Evolutionary conservation across 352 stramenopile genomes (phyloP).

Genomic region (Pythium monospermum): DNA sequence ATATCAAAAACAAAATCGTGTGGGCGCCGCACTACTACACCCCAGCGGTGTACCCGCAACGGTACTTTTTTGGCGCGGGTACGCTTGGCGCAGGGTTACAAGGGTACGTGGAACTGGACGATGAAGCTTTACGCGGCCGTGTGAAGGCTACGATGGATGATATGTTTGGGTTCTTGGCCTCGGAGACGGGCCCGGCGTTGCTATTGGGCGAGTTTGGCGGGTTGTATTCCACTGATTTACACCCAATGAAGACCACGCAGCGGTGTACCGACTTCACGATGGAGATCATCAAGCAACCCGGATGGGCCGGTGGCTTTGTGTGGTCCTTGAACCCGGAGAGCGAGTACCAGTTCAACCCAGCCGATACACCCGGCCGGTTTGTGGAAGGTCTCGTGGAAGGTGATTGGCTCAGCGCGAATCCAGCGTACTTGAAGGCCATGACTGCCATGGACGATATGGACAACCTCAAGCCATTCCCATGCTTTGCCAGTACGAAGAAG

Average conservation of each 20-base stretch:
- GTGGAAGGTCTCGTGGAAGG: slow-evolving; percentile 41
- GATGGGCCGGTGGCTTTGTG: slow-evolving; percentile 57
- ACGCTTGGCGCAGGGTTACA: slow-evolving; percentile 25
- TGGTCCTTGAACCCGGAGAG: slow-evolving; percentile 74
- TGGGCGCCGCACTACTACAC: slow-evolving; percentile 78
- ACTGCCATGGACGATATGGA: slow-evolving; percentile 44
- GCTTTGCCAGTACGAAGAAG: slow-evolving; percentile 34
- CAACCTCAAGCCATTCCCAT: slow-evolving; percentile 43
- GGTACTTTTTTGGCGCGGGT: slow-evolving; percentile 50
- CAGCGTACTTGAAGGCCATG: slow-evolving; percentile 37
- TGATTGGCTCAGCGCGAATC: slow-evolving; percentile 61
- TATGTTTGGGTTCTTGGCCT: slow-evolving; percentile 63
- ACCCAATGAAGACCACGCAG: slow-evolving; percentile 55
- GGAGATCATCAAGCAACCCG: slow-evolving; percentile 40
- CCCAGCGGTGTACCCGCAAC: slow-evolving; percentile 49
- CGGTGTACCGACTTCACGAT: slow-evolving; percentile 58
- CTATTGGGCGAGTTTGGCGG: slow-evolving; percentile 68
- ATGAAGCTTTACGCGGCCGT: slow-evolving; percentile 30
- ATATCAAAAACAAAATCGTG: slow-evolving; percentile 56
- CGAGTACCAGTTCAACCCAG: slow-evolving; percentile 60
- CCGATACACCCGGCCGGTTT: slow-evolving; percentile 33
- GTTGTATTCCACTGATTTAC: slow-evolving; percentile 45
- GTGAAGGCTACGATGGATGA: slow-evolving; percentile 50
- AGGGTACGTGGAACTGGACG: slow-evolving; percentile 44
- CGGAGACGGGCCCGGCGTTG: slow-evolving; percentile 38